Conservation (phyloP, 2,329 filamentous ascomycete genomes). For the Rhinocladiella mackenziei region DNA sequence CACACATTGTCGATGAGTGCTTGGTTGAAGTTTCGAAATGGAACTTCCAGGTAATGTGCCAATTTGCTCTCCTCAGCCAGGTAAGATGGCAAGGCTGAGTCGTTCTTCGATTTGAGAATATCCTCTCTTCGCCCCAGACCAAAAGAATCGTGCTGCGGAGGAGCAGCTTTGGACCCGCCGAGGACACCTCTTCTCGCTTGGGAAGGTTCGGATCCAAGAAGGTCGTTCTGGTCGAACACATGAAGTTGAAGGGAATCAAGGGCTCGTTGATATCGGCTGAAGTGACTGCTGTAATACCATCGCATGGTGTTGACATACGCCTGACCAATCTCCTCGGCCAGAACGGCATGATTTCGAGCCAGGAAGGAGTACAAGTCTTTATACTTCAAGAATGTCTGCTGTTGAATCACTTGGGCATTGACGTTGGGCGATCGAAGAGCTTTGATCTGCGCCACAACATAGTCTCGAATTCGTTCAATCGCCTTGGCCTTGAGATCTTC, state of each 20-base stretch:
- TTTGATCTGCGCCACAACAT: conserved; percentile 91
- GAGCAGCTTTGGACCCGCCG: conserved; percentile 38
- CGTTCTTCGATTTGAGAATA: conserved; percentile 67
- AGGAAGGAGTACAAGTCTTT: conserved; percentile 86
- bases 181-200: conserved; percentile 54
- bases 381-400: conserved; percentile 82
- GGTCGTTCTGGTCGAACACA: conserved; percentile 73
- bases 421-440: conserved; percentile 90
- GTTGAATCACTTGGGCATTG: conserved; percentile 94
- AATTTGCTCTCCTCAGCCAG: conserved; percentile 84
- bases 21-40: conserved; percentile 92
- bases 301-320: conserved; percentile 98
- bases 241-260: conserved; percentile 83
- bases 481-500: conserved; percentile 75
- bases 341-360: conserved; percentile 71
- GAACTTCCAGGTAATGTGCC: conserved; percentile 80
- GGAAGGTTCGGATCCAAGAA: conserved; percentile 73
- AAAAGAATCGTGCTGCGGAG: conserved; percentile 70
- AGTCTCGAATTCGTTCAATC: conserved; percentile 90
- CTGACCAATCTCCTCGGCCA: conserved; percentile 84
- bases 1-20: conserved; percentile 91
- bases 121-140: conserved; percentile 83
- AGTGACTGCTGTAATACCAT: conserved; percentile 95
- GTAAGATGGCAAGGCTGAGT: conserved; percentile 77
- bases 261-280: conserved; percentile 78